Evolutionary conservation across 1,284 basidiomycete genomes (phyloP).

Genomic region (Ceratobasidium sp.): DNA sequence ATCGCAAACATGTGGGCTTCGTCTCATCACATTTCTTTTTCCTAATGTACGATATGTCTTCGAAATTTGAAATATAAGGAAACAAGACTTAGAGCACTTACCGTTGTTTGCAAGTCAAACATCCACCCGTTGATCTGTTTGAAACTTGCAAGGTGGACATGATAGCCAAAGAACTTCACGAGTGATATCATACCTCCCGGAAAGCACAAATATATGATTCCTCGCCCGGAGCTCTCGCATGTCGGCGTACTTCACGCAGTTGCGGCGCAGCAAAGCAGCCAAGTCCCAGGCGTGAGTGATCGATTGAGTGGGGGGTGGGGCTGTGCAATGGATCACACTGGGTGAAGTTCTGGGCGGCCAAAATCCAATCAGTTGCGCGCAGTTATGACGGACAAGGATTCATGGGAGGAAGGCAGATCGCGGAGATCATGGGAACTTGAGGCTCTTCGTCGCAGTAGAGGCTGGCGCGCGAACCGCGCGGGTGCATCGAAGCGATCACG

Average conservation of each 20-base stretch:
- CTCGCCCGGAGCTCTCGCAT: not conserved
- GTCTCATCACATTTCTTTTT: constrained; percentile 23
- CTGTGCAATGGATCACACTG: not conserved
- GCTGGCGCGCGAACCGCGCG: not conserved
- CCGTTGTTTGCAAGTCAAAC: constrained; percentile 24
- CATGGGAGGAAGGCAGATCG: not conserved
- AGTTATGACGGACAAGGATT: not conserved
- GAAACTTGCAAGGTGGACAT: not conserved
- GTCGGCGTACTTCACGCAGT: constrained; percentile 3
- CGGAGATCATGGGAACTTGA: not conserved
- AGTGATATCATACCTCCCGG: not conserved
- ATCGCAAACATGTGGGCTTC: constrained; percentile 8
- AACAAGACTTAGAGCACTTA: not conserved
- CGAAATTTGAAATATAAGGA: too few species aligned
- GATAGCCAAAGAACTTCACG: not conserved
- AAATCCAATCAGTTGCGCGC: not conserved
- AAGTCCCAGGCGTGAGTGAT: not conserved
- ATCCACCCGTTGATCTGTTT: constrained; percentile 13
- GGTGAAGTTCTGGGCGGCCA: not conserved
- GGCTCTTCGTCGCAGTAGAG: too few species aligned
- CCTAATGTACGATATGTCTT: not conserved
- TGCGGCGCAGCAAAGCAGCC: not conserved
- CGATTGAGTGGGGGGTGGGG: not conserved
- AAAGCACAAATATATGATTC: not conserved
- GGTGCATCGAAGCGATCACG: not conserved